Evolutionary conservation across 768 basidiomycete species (phyloP).

Genomic region (Amanita inopinata): DNA sequence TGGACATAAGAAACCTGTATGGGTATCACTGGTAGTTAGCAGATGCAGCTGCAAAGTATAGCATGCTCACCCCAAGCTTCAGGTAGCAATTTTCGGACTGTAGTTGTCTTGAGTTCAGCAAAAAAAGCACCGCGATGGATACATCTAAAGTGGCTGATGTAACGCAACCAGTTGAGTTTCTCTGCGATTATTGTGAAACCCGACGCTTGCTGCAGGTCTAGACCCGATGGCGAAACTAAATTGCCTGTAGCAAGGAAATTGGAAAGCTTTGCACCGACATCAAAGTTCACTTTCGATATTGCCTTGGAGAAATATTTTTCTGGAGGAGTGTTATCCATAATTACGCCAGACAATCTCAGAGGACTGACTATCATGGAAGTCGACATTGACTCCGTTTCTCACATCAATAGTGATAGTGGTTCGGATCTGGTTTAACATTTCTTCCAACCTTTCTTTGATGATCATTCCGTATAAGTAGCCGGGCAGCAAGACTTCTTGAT

Average conservation of each 20-base stretch:
- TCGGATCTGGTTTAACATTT: slow-evolving; percentile 68
- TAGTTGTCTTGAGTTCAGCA: slow-evolving; percentile 95
- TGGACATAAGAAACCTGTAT: slow-evolving; percentile 86
- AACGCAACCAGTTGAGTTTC: slow-evolving; percentile 97
- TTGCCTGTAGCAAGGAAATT: slow-evolving; percentile 99
- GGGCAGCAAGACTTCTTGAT: slow-evolving; percentile 94
- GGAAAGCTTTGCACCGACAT: slow-evolving; percentile 80
- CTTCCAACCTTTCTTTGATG: slow-evolving; percentile 94
- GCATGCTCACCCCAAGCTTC: slow-evolving; percentile 88
- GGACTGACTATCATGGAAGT: slow-evolving; percentile 78
- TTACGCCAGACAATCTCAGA: slow-evolving; percentile 2
- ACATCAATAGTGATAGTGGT: slow-evolving; percentile 65
- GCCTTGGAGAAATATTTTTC: slow-evolving; percentile 78
- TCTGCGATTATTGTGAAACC: slow-evolving; percentile 99
- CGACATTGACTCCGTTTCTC: slow-evolving; percentile 66
- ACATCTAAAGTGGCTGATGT: slow-evolving; percentile 96
- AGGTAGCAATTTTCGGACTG: slow-evolving; percentile 91
- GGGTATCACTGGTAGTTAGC: slow-evolving; percentile 2
- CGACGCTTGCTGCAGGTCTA: slow-evolving; percentile 93
- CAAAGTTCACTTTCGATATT: slow-evolving; percentile 73
- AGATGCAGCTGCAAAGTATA: slow-evolving; percentile 12
- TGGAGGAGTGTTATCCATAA: slow-evolving; percentile 18
- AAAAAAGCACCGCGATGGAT: slow-evolving; percentile 99
- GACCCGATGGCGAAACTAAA: slow-evolving; percentile 85
- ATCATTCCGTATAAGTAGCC: slow-evolving; percentile 93